Conservation (phyloP, 75 land plant genomes). For the Pseudotsuga menziesii region DNA sequence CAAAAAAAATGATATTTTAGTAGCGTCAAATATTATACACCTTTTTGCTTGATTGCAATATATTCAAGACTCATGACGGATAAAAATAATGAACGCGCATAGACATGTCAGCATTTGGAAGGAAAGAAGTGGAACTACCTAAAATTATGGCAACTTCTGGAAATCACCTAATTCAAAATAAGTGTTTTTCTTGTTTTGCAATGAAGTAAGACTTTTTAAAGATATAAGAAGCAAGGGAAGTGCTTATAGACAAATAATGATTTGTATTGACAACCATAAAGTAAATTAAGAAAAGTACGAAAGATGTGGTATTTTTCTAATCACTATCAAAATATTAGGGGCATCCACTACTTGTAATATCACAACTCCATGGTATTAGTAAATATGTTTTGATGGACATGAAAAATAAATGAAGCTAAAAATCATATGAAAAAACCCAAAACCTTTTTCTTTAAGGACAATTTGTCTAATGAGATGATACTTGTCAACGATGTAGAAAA, state of each 20-base stretch:
- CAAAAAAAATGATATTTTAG: too few relatives aligned
- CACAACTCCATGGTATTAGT: not conserved
- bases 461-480: conserved; percentile 90
- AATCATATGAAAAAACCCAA: not conserved
- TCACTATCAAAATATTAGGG: conserved; percentile 89
- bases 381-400: not conserved
- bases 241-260: conserved; percentile 79
- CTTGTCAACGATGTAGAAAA: conserved; percentile 87
- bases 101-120: too few relatives aligned
- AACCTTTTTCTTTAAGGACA: conserved; percentile 92
- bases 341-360: conserved; percentile 86
- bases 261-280: conserved; percentile 90
- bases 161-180: not conserved
- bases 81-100: too few relatives aligned
- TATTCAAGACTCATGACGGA: too few relatives aligned
- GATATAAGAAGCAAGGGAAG: conserved; percentile 3
- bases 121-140: too few relatives aligned
- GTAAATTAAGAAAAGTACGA: conserved; percentile 84
- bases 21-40: too few relatives aligned
- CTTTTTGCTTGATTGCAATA: too few relatives aligned
- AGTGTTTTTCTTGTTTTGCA: not conserved
- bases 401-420: not conserved
- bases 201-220: not conserved
- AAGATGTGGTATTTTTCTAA: conserved; percentile 75
- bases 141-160: not conserved